Evolutionary conservation across 805 yeast species (phyloP).

Genomic region (Wickerhamomyces ciferrii): DNA sequence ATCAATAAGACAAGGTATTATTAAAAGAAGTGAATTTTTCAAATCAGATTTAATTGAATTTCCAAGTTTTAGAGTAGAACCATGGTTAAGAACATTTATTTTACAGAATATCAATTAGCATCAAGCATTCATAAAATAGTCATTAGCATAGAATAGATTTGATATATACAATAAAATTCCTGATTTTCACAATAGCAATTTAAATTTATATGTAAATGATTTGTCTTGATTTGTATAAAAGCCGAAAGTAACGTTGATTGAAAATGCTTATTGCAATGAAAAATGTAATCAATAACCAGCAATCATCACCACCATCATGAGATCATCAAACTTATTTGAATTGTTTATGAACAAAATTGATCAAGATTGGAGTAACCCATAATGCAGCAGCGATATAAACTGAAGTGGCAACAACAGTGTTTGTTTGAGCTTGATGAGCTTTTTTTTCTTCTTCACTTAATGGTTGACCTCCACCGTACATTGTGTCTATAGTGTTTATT

Average conservation of each 20-base stretch:
- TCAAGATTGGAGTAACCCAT: slow-evolving; percentile 49
- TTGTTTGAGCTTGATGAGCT: slow-evolving; percentile 57
- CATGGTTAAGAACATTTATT: slow-evolving; percentile 11
- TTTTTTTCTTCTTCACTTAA: slow-evolving; percentile 63
- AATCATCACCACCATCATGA: not conserved
- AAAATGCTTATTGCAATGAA: not conserved
- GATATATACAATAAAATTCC: not conserved
- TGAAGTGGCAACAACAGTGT: slow-evolving; percentile 54
- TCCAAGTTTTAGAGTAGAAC: slow-evolving; percentile 10
- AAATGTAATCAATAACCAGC: not conserved
- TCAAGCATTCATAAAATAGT: not conserved
- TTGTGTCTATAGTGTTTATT: slow-evolving; percentile 7
- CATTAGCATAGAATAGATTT: not conserved
- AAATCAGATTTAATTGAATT: slow-evolving; percentile 4
- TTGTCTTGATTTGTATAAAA: not conserved
- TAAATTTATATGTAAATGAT: no score
- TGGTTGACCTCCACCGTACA: slow-evolving; percentile 51
- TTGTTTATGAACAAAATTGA: slow-evolving; percentile 49
- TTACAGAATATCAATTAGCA: not conserved
- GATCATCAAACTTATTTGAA: slow-evolving; percentile 20
- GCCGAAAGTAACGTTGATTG: not conserved
- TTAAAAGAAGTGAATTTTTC: slow-evolving; percentile 15
- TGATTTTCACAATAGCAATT: no score
- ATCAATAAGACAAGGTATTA: slow-evolving; percentile 11
- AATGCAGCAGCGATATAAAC: slow-evolving; percentile 60